These are phyloP conservation scores for Diaporthe citriasiana DNA, from an alignment of 2,329 filamentous ascomycete genomes.

Conservation along the genomic window DNA sequence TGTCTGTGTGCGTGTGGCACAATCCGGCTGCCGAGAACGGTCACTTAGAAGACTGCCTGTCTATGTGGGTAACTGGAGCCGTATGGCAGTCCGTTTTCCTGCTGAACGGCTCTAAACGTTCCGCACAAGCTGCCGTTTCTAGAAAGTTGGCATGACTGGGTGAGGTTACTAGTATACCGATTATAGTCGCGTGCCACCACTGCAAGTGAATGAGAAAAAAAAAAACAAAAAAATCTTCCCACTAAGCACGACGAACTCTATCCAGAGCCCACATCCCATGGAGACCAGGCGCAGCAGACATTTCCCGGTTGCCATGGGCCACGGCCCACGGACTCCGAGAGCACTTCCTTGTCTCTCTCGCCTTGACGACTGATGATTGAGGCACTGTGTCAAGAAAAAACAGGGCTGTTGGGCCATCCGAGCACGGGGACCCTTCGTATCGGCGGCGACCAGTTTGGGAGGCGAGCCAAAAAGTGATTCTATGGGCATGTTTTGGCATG, in stretches of 20 bases:
- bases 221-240: conserved; percentile 4
- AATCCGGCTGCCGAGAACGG: conserved; percentile 26
- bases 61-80: neutral
- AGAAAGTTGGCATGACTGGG: conserved; percentile 22
- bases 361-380: neutral
- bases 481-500: neutral
- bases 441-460: neutral
- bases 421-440: conserved; percentile 28
- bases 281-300: conserved; percentile 31
- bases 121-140: neutral
- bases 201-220: neutral
- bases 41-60: neutral
- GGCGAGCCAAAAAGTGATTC: neutral
- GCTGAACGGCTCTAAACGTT: neutral
- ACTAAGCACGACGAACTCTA: conserved; percentile 28
- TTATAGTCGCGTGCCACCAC: conserved; percentile 21
- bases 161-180: neutral
- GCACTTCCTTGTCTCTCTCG: conserved; percentile 1
- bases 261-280: conserved; percentile 27
- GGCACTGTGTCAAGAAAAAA: conserved; percentile 23
- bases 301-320: conserved; percentile 27
- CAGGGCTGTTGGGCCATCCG: conserved; percentile 17
- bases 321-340: conserved; percentile 26
- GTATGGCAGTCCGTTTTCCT: no score
- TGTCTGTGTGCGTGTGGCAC: conserved; percentile 15